phyloP scores from a whole-genome alignment of 257 asterid species.

The Leonotis leonurus region DNA sequence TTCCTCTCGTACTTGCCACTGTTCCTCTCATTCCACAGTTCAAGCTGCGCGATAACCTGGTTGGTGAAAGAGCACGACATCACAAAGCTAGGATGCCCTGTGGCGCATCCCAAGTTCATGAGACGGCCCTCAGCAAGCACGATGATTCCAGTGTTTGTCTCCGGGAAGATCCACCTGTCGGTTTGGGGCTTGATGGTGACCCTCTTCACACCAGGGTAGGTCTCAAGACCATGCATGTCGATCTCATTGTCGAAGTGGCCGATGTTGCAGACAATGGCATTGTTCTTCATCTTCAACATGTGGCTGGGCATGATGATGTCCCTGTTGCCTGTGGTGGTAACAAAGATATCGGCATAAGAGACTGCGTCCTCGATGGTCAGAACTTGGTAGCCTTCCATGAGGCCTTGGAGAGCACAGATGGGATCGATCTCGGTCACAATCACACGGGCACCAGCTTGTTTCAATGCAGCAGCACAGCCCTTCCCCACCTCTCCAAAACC shows the following conservation, averaged over 20 bases:
- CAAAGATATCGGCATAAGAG: constrained; percentile 25
- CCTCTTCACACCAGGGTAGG: constrained; percentile 26
- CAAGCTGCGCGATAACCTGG: constrained; percentile 26
- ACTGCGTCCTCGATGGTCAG: constrained; percentile 21
- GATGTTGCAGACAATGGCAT: constrained; percentile 28
- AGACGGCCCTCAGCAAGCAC: constrained; percentile 25
- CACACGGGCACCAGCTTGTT: constrained; percentile 29
- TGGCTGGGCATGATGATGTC: constrained; percentile 28
- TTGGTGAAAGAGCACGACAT: constrained; percentile 31
- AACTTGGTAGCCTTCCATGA: constrained; percentile 29
- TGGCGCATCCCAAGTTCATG: constrained; percentile 28
- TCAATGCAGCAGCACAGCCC: constrained; percentile 23
- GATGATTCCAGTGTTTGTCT: constrained; percentile 17
- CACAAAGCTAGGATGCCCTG: constrained; percentile 26
- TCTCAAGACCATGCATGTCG: constrained; percentile 29
- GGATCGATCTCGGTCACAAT: constrained; percentile 29
- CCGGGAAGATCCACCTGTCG: constrained; percentile 24
- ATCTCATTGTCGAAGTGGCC: constrained; percentile 32
- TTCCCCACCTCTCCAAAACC: constrained; percentile 30
- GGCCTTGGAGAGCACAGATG: constrained; percentile 27
- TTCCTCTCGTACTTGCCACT: constrained; percentile 19
- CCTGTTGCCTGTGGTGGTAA: constrained; percentile 31
- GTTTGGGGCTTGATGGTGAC: constrained; percentile 30
- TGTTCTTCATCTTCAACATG: constrained; percentile 30
- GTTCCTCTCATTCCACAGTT: constrained; percentile 31